Conservation (phyloP, 2,329 filamentous ascomycete genomes). For the Aspergillus fijiensis region DNA sequence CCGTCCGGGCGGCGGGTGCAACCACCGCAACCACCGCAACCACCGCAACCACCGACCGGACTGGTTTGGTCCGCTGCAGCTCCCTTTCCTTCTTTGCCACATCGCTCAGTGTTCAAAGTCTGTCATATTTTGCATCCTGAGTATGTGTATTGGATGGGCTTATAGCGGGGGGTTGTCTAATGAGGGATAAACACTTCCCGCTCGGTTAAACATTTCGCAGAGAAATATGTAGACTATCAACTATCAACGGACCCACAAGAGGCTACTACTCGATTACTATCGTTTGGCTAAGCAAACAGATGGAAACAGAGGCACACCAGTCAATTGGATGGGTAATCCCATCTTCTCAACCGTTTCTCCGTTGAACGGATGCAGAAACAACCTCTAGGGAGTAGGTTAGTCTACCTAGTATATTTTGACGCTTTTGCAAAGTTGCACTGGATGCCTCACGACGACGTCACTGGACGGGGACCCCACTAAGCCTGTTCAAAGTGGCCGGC, state of each 20-base stretch:
- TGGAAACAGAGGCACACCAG: not conserved
- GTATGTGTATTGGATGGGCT: too few relatives aligned
- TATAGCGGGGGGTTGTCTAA: not conserved
- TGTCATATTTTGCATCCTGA: too few relatives aligned
- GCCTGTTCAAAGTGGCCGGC: constrained; percentile 14
- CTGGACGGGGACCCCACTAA: constrained; percentile 19
- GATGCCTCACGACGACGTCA: constrained; percentile 34
- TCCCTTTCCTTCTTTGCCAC: constrained; percentile 10
- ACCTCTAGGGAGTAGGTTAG: not conserved
- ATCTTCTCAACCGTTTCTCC: not conserved
- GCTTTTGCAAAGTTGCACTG: constrained; percentile 9
- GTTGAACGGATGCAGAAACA: not conserved
- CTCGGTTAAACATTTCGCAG: too few relatives aligned
- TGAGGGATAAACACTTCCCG: not conserved
- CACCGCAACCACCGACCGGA: constrained; percentile 12
- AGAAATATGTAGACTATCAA: not conserved
- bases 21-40: constrained; percentile 8
- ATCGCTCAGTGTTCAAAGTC: too few relatives aligned
- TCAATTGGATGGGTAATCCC: not conserved
- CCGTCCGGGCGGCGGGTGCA: constrained; percentile 14
- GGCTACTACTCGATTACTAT: not conserved
- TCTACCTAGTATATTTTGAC: too few relatives aligned
- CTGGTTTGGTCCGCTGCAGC: constrained; percentile 20
- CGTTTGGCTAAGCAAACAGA: not conserved
- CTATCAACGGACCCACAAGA: not conserved